Evolutionary conservation across 345 rosid genomes (phyloP).

Genomic region (Rhizophora mangle): DNA sequence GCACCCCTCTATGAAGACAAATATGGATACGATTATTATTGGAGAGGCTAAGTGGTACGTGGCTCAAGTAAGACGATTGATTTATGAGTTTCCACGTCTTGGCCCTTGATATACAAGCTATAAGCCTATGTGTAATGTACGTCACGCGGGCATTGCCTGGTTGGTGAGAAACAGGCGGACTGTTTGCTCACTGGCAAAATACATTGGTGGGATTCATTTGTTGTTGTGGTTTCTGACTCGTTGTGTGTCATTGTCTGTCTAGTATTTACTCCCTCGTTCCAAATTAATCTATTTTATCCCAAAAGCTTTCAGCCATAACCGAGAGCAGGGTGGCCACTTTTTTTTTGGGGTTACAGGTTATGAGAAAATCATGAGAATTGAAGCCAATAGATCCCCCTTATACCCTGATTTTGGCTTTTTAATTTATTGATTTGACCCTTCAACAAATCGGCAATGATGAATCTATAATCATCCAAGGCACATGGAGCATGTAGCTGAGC

Average conservation of each 20-base stretch:
- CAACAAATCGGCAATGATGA: not conserved
- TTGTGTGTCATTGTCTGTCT: no score
- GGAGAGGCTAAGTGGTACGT: not conserved
- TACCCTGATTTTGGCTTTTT: not conserved
- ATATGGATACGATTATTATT: not conserved
- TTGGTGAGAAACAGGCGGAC: constrained; percentile 33
- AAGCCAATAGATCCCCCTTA: not conserved
- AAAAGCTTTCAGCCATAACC: not conserved
- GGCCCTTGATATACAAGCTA: constrained; percentile 8
- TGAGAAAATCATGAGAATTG: not conserved
- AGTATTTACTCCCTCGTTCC: no score
- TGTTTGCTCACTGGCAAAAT: constrained; percentile 17
- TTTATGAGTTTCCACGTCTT: constrained; percentile 10
- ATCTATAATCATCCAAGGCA: no score
- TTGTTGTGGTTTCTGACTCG: no score
- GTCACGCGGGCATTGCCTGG: constrained; percentile 27
- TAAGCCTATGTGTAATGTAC: not conserved
- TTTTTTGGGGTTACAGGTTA: not conserved
- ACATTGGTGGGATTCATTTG: not conserved
- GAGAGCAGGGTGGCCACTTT: not conserved
- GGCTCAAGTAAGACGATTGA: no score
- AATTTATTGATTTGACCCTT: not conserved
- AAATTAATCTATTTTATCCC: not conserved
- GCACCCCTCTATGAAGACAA: constrained; percentile 1
- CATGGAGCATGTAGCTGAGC: no score